phyloP scores from a whole-genome alignment of 2,329 filamentous ascomycete genomes.

The Pyrenochaeta sp. region DNA sequence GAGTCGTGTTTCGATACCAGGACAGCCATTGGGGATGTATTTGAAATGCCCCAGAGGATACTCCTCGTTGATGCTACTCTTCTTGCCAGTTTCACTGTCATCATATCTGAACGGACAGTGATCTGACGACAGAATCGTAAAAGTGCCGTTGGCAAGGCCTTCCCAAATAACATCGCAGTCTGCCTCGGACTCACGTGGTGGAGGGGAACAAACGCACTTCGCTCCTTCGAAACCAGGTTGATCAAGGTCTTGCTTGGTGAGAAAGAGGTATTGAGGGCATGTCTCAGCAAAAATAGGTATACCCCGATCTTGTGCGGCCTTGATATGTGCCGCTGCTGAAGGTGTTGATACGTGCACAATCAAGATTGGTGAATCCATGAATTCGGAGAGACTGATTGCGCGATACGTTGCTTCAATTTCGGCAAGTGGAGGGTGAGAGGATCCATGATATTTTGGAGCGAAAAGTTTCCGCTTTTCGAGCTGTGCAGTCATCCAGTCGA shows the following conservation, averaged over 20 bases:
- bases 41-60: constrained; percentile 59
- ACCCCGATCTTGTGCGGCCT: constrained; percentile 57
- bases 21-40: constrained; percentile 66
- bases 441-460: constrained; percentile 61
- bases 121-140: constrained; percentile 60
- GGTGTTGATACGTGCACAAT: constrained; percentile 63
- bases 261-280: constrained; percentile 64
- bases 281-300: constrained; percentile 63
- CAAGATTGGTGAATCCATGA: constrained; percentile 61
- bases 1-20: constrained; percentile 65
- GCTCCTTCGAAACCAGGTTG: constrained; percentile 62
- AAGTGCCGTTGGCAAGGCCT: constrained; percentile 60
- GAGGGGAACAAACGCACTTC: constrained; percentile 63
- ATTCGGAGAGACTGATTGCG: constrained; percentile 58
- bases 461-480: constrained; percentile 58
- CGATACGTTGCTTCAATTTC: constrained; percentile 63
- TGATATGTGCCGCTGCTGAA: constrained; percentile 56
- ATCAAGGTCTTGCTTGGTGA: constrained; percentile 60
- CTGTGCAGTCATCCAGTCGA: constrained; percentile 62
- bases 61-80: constrained; percentile 55
- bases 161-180: constrained; percentile 62
- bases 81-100: constrained; percentile 52
- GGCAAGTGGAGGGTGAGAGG: constrained; percentile 58
- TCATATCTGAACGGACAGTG: constrained; percentile 60
- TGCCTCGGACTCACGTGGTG: constrained; percentile 55